Conservation (phyloP, 2,329 filamentous ascomycete species). For the Claviceps digitariae region DNA sequence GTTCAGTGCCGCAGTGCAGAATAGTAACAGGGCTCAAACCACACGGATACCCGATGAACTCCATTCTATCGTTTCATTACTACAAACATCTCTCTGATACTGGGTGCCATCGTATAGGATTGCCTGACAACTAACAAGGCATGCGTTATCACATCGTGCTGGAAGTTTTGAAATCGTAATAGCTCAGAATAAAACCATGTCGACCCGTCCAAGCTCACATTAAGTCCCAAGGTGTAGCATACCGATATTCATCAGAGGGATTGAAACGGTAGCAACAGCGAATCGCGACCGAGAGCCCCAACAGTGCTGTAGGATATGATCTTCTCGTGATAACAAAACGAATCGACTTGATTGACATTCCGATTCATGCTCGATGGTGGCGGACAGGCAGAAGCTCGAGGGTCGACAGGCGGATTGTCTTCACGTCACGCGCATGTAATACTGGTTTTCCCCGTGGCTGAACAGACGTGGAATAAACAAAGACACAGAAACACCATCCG, state of each 20-base stretch:
- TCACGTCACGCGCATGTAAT: conserved; percentile 2
- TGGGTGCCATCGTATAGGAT: neutral
- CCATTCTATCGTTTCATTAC: neutral
- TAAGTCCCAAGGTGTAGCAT: too few species aligned
- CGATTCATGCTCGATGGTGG: neutral
- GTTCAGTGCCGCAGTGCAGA: neutral
- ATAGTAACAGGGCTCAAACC: neutral
- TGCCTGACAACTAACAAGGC: neutral
- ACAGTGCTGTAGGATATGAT: neutral
- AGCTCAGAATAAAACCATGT: too few species aligned
- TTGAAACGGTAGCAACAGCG: neutral
- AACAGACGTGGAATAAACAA: neutral
- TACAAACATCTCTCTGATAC: neutral
- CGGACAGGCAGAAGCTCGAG: neutral
- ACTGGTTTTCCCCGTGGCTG: neutral
- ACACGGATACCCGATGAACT: neutral
- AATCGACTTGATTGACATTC: neutral
- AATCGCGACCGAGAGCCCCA: neutral
- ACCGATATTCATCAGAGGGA: neutral
- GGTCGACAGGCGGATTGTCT: neutral
- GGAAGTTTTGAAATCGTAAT: neutral
- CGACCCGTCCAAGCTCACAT: too few species aligned
- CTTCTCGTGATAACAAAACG: neutral
- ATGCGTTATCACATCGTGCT: neutral
- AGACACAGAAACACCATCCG: neutral